Evolutionary conservation across 1,284 basidiomycete genomes (phyloP).

Genomic region (Cutaneotrichosporon cavernicola): DNA sequence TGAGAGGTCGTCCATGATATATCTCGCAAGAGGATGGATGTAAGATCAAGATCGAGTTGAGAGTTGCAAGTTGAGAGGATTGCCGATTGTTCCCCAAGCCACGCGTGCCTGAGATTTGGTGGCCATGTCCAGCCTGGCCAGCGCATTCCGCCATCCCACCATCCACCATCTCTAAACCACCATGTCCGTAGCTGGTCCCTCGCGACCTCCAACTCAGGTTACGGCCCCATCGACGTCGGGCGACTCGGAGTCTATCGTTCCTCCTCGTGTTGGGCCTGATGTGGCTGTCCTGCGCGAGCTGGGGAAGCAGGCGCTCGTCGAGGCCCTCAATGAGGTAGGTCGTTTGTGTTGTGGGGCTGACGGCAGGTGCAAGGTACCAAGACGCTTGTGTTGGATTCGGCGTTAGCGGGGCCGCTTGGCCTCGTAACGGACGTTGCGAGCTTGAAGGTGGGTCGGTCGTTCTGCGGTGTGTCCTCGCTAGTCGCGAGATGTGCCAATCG

Average conservation of each 20-base stretch:
- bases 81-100: not conserved
- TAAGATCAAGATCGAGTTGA: not conserved
- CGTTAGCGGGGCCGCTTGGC: conserved; percentile 85
- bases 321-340: conserved; percentile 75
- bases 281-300: conserved; percentile 70
- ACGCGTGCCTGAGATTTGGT: not conserved
- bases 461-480: not conserved
- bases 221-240: conserved; percentile 46
- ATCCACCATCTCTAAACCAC: conserved; percentile 6
- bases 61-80: not conserved
- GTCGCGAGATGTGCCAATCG: no score
- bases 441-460: conserved; percentile 67
- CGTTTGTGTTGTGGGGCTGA: conserved; percentile 17
- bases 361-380: conserved; percentile 84
- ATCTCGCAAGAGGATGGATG: not conserved
- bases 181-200: conserved; percentile 25
- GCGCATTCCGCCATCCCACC: not conserved
- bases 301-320: conserved; percentile 71
- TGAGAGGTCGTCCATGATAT: conserved; percentile 51
- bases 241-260: conserved; percentile 40
- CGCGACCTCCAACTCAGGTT: conserved; percentile 29
- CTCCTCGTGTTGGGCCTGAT: conserved; percentile 57
- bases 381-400: conserved; percentile 87
- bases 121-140: not conserved
- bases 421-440: conserved; percentile 88